A percentile compares a stretch with the other conserved stretches of the same genome.
Conservation (phyloP, 495 filamentous ascomycete species). For the Podospora pseudocomata region DNA sequence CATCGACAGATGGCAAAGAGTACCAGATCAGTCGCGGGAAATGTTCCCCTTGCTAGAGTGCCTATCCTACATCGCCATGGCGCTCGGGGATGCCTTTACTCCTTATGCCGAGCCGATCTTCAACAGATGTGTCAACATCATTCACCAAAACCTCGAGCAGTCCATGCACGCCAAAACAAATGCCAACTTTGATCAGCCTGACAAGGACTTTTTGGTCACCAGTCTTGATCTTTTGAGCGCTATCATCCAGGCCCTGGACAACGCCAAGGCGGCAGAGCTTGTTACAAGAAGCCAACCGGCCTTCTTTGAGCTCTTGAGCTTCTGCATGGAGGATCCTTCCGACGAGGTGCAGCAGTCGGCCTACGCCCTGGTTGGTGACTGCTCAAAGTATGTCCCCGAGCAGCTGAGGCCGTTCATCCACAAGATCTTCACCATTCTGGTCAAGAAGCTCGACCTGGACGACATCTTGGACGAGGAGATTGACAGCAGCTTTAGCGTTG, state of each 20-base stretch:
- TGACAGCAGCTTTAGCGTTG: constrained; percentile 76
- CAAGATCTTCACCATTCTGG: constrained; percentile 69
- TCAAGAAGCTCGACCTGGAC: constrained; percentile 82
- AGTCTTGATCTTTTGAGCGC: constrained; percentile 92
- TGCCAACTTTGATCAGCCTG: constrained; percentile 69
- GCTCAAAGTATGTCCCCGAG: constrained; percentile 89
- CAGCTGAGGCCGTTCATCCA: constrained; percentile 73
- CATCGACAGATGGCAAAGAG: constrained; percentile 81
- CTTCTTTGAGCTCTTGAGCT: constrained; percentile 84
- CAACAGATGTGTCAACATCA: constrained; percentile 79
- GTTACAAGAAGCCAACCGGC: constrained; percentile 69
- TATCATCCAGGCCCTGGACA: constrained; percentile 87
- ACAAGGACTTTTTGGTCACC: constrained; percentile 96
- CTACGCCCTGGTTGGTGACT: constrained; percentile 93
- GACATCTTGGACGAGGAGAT: constrained; percentile 68
- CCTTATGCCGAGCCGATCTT: constrained; percentile 84
- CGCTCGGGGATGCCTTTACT: constrained; percentile 76
- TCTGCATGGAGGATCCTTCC: constrained; percentile 89
- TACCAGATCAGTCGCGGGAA: constrained; percentile 86
- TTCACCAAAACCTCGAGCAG: constrained; percentile 83
- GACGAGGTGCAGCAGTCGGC: constrained; percentile 95
- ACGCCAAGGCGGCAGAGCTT: constrained; percentile 67
- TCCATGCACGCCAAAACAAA: constrained; percentile 61
- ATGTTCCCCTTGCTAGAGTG: constrained; percentile 93
- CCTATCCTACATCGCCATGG: constrained; percentile 87